Conservation (phyloP, 2,329 filamentous ascomycete genomes). For the Parascedosporium putredinis region DNA sequence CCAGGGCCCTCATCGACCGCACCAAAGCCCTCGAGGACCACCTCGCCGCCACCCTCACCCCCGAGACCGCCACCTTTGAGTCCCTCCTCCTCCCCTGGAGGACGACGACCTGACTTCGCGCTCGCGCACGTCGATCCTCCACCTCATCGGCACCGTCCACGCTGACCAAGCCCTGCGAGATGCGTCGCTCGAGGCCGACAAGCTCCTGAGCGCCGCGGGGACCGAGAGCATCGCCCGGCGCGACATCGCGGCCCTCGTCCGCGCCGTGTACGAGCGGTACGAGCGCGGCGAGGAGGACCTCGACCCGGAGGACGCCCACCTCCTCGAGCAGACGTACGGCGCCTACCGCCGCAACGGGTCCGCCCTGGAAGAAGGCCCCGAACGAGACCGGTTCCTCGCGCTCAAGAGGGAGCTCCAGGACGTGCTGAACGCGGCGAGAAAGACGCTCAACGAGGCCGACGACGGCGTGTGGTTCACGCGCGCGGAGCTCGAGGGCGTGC, state of each 20-base stretch:
- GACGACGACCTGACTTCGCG: slow-evolving; percentile 14
- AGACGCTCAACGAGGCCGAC: slow-evolving; percentile 16
- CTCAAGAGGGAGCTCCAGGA: slow-evolving; percentile 17
- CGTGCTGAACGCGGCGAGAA: slow-evolving; percentile 15
- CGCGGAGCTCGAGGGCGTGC: slow-evolving; percentile 15
- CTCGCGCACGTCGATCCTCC: slow-evolving; percentile 12
- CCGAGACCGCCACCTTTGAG: slow-evolving; percentile 14
- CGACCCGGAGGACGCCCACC: slow-evolving; percentile 15
- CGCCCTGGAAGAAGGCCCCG: slow-evolving; percentile 12
- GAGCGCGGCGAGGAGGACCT: slow-evolving; percentile 12
- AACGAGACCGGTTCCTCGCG: slow-evolving; percentile 11
- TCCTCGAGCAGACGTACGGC: slow-evolving; percentile 17
- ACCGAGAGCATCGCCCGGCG: slow-evolving; percentile 15
- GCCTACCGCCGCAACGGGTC: slow-evolving; percentile 18
- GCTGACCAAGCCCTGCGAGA: slow-evolving; percentile 16
- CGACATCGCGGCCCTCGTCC: slow-evolving; percentile 17
- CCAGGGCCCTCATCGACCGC: slow-evolving; percentile 24
- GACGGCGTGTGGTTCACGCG: slow-evolving; percentile 15
- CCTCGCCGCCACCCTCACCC: slow-evolving; percentile 13
- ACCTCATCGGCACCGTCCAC: slow-evolving; percentile 18
- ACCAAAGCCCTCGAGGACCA: slow-evolving; percentile 14
- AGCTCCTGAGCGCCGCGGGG: slow-evolving; percentile 13
- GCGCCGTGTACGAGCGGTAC: slow-evolving; percentile 13
- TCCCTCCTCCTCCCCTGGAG: slow-evolving; percentile 15
- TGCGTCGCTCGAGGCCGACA: slow-evolving; percentile 17